phyloP scores from a whole-genome alignment of 1,139 yeast species.

The Pichia sp. region DNA sequence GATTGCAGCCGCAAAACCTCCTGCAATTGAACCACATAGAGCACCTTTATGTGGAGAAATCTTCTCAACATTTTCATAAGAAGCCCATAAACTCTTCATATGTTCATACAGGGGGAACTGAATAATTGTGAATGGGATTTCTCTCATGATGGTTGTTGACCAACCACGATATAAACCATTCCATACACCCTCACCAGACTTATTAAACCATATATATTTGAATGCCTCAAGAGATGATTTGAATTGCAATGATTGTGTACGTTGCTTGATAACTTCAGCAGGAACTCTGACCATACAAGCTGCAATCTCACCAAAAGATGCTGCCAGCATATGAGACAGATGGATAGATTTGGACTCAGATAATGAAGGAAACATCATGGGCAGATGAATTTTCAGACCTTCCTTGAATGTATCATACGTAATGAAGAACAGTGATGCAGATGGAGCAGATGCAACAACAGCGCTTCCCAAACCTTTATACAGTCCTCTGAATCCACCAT shows the following conservation, averaged over 20 bases:
- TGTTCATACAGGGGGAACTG: conserved; percentile 92
- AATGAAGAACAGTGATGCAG: conserved; percentile 82
- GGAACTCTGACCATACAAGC: conserved; percentile 96
- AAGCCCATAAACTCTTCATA: conserved; percentile 53
- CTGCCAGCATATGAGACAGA: conserved; percentile 70
- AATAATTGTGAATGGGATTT: conserved; percentile 90
- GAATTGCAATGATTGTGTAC: conserved; percentile 73
- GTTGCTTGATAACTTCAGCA: conserved; percentile 90
- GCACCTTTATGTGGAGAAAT: conserved; percentile 75
- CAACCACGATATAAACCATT: conserved; percentile 88
- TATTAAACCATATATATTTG: conserved; percentile 46
- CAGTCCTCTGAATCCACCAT: conserved; percentile 90
- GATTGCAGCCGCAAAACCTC: conserved; percentile 87
- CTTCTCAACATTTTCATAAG: conserved; percentile 27
- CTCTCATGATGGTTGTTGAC: conserved; percentile 86
- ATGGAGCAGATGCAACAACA: conserved; percentile 91
- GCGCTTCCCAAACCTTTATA: conserved; percentile 92
- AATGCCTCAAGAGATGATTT: conserved; percentile 60
- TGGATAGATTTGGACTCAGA: conserved; percentile 30
- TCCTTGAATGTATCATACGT: conserved; percentile 76
- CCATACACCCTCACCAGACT: conserved; percentile 69
- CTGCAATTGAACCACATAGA: conserved; percentile 88
- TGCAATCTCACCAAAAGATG: conserved; percentile 83
- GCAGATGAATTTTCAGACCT: conserved; percentile 39
- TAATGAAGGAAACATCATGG: conserved; percentile 14